Evolutionary conservation across 2,329 filamentous ascomycete genomes (phyloP).

Genomic region (Teratosphaeria destructans): DNA sequence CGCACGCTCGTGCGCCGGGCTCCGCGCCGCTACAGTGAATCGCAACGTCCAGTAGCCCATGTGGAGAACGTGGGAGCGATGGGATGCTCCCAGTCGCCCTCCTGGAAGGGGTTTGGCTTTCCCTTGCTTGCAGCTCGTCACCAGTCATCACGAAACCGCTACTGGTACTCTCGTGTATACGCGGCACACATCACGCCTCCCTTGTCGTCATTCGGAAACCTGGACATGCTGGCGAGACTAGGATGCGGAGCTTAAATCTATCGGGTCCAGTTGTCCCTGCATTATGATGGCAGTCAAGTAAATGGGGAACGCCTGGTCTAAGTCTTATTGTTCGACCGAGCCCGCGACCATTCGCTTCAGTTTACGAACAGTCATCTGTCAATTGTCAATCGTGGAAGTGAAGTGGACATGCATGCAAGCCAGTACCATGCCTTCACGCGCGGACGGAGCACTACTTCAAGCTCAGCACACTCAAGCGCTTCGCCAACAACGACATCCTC

Average conservation of each 20-base stretch:
- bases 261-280: slow-evolving; percentile 4
- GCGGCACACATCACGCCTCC: slow-evolving; percentile 3
- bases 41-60: neutral
- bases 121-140: neutral
- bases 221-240: slow-evolving; percentile 1
- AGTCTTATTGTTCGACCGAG: neutral
- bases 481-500: slow-evolving; percentile 8
- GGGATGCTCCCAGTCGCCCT: neutral
- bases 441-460: slow-evolving; percentile 8
- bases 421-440: slow-evolving; percentile 1
- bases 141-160: neutral
- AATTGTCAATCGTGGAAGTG: neutral
- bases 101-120: neutral
- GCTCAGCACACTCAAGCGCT: slow-evolving; percentile 9
- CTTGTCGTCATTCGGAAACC: slow-evolving; percentile 7
- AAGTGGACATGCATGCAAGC: neutral
- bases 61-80: neutral
- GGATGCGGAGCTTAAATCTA: neutral
- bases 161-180: neutral
- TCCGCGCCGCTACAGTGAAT: neutral
- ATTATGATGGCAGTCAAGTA: slow-evolving; percentile 11
- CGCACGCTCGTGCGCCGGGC: neutral
- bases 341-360: neutral
- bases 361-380: neutral
- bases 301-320: slow-evolving; percentile 1